A percentile compares a stretch with the other conserved stretches of the same genome.
phyloP scores from a whole-genome alignment of 108 stramenopile genomes.

The Nannochloropsis granulata region DNA sequence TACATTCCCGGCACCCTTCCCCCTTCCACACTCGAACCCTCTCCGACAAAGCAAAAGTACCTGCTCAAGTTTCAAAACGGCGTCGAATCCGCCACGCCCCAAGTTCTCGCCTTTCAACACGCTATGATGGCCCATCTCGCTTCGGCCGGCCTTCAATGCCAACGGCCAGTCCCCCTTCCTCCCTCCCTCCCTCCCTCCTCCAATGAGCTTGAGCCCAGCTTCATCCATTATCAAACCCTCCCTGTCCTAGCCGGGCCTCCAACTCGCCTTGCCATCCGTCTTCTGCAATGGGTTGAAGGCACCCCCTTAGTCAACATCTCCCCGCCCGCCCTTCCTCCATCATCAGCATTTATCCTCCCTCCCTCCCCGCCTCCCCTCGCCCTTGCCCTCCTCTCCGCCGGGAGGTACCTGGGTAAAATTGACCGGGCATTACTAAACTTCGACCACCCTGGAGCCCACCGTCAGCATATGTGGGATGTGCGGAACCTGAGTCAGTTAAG shows the following conservation, averaged over 20 bases:
- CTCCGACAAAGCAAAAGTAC: background rate
- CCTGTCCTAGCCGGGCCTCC: background rate
- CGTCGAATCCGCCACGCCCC: background rate
- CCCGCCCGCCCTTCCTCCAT: background rate
- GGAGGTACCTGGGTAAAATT: background rate
- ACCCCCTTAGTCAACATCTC: background rate
- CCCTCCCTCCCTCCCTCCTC: background rate
- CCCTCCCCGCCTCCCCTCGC: background rate
- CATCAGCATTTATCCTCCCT: background rate
- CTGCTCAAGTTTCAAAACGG: conserved; percentile 14
- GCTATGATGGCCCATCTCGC: background rate
- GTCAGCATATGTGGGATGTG: conserved; percentile 8
- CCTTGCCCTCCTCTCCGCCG: background rate
- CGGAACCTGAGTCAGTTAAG: background rate
- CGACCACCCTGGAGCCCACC: background rate
- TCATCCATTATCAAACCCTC: background rate
- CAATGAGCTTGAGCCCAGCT: background rate
- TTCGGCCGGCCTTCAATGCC: background rate
- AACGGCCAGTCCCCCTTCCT: background rate
- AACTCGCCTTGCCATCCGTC: background rate
- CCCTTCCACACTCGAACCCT: background rate
- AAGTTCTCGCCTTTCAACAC: background rate
- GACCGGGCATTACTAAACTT: background rate
- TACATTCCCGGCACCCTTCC: background rate
- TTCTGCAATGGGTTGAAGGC: conserved; percentile 1